Evolutionary conservation across 495 filamentous ascomycete genomes (phyloP).

Genomic region (Trichoderma orchidacearum): DNA sequence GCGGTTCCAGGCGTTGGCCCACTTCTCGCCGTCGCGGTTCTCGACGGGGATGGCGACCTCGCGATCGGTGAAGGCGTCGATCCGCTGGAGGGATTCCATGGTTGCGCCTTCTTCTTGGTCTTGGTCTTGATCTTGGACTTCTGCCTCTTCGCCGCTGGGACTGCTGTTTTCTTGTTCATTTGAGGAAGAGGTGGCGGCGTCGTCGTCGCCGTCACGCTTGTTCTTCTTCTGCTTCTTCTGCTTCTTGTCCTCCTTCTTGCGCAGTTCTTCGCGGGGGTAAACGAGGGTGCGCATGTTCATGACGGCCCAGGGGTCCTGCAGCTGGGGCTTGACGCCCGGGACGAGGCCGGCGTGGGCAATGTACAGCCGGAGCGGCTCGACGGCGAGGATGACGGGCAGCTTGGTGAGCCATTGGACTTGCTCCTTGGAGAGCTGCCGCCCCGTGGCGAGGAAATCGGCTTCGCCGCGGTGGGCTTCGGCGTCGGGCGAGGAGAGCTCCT

Average conservation of each 20-base stretch:
- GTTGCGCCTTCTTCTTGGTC: slow-evolving; percentile 1
- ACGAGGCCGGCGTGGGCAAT: slow-evolving; percentile 80
- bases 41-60: slow-evolving; percentile 48
- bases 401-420: slow-evolving; percentile 57
- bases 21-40: slow-evolving; percentile 42
- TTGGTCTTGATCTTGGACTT: background rate
- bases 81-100: background rate
- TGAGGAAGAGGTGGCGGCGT: background rate
- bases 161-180: too few species aligned
- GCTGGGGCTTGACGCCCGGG: slow-evolving; percentile 53
- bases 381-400: slow-evolving; percentile 57
- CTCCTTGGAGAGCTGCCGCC: slow-evolving; percentile 19
- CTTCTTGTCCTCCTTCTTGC: slow-evolving; percentile 4
- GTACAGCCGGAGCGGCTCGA: slow-evolving; percentile 29
- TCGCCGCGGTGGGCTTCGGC: slow-evolving; percentile 19
- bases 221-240: background rate
- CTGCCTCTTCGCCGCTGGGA: too few species aligned
- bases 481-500: background rate
- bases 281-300: slow-evolving; percentile 85
- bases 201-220: background rate
- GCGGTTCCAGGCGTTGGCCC: slow-evolving; percentile 47
- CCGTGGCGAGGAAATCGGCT: slow-evolving; percentile 15
- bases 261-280: slow-evolving; percentile 8
- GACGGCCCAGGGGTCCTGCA: slow-evolving; percentile 64
- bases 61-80: slow-evolving; percentile 18